These are phyloP conservation scores for Syzygium oleosum DNA, from an alignment of 345 rosid genomes.

Conservation along the genomic window DNA sequence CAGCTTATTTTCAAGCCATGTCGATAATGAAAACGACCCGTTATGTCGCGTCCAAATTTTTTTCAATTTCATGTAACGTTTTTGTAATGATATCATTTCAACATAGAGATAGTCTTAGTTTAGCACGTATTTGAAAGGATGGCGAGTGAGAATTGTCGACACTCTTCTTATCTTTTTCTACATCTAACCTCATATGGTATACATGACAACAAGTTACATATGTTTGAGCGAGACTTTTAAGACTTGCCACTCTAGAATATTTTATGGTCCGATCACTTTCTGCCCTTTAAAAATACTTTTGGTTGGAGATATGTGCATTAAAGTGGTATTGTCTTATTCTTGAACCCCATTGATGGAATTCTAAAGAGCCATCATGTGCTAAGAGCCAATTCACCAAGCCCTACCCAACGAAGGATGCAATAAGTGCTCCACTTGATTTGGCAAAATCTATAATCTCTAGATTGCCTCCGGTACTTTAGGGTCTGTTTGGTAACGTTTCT, in stretches of 20 bases:
- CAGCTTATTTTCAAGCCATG: background rate
- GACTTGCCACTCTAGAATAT: background rate
- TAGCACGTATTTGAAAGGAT: background rate
- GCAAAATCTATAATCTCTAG: background rate
- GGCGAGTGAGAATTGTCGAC: background rate
- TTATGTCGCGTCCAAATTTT: background rate
- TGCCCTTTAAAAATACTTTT: background rate
- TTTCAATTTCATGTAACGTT: background rate
- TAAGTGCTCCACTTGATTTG: background rate
- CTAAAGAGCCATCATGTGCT: background rate
- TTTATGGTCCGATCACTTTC: background rate
- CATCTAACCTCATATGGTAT: background rate
- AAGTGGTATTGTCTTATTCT: background rate
- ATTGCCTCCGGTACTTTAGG: background rate
- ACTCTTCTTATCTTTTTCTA: background rate
- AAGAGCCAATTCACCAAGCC: background rate
- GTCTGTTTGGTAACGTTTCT: no score
- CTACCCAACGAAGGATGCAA: background rate
- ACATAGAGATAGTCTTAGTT: fast-evolving
- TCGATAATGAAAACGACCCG: background rate
- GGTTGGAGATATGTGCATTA: background rate
- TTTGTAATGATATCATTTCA: background rate
- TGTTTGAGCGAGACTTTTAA: background rate
- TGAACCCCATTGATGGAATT: background rate
- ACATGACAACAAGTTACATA: fast-evolving